Evolutionary conservation across 108 stramenopile species (phyloP), one percentile per base, ranked within the genome.

Genomic region (Pseudonitzschia multiseries): DNA sequence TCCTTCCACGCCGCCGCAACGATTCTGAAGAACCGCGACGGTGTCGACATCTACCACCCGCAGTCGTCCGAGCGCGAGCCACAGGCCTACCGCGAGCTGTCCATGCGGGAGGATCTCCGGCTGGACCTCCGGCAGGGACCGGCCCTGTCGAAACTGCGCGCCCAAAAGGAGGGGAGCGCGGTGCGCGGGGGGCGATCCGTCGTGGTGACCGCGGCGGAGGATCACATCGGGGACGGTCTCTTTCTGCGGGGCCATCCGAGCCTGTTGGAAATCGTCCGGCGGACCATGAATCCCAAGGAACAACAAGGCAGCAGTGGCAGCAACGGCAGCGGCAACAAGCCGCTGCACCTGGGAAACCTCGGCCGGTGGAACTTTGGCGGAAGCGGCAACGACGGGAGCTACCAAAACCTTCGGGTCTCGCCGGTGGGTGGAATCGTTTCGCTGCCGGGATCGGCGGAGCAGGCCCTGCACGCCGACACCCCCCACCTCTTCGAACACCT

Each of bases 401-500:
- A 75, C 8, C 87, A 86, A 57, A 86, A 90, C 61, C 48, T 90
- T 54, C 86, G 89, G 18, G 69, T 92, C 2, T 89, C 89, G n/a
- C 83, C 78, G 21, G 78, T 93, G 18, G 96, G 96, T n/a, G 86
- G 89, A 1, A 93, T 96, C 18, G 67, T 96, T n/a, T 87, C 81
- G 28, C 77, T 93, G 15, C 92, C 93, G 0, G 92, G 93, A 22
- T 63, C 79, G 36, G 87, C 79, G 31, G 96, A 96, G 65, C 96
- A 96, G 76, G 87, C 92, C 0, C 79, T 94, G 14, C 96, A 96
- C 71, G 93, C 96, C 9, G 96, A 96, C 63, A 88, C 91, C 26
- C 89, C 93, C 0, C 96, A 96, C 73, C 72, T 96, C 44, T 96
- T 89, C 71, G 92, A 93, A 54, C 74, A 82, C 65, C 20, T 79